These are phyloP conservation scores for Paulownia fortunei DNA, from an alignment of 257 asterid genomes.

Conservation along the genomic window DNA sequence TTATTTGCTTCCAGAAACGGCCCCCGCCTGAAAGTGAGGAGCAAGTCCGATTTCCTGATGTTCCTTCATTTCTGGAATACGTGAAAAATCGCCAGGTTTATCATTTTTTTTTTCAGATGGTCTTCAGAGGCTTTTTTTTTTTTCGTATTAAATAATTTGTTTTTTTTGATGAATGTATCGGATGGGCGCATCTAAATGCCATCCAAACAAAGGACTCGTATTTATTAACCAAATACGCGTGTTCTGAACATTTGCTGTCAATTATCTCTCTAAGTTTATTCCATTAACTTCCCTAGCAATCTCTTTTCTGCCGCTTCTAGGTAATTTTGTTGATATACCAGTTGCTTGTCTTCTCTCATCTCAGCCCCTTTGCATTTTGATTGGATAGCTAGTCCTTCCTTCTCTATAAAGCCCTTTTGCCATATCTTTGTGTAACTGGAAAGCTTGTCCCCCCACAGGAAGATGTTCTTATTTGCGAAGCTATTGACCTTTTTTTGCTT, in stretches of 20 bases:
- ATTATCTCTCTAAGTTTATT: conserved; percentile 4
- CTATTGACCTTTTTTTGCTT: background rate
- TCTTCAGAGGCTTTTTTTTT: background rate
- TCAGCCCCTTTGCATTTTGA: background rate
- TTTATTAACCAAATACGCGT: conserved; percentile 1
- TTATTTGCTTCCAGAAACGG: conserved; percentile 90
- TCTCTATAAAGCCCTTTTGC: conserved; percentile 9
- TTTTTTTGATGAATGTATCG: background rate
- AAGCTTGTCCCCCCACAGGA: background rate
- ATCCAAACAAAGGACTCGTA: background rate
- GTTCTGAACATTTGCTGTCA: background rate
- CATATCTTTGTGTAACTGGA: background rate
- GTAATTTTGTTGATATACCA: background rate
- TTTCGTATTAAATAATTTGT: background rate
- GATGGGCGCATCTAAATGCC: conserved; percentile 1
- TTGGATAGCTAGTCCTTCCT: background rate
- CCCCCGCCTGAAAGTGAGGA: conserved; percentile 66
- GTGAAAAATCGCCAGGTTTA: conserved; percentile 95
- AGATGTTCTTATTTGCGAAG: conserved; percentile 2
- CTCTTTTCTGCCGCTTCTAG: conserved; percentile 1
- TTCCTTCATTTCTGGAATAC: conserved; percentile 87
- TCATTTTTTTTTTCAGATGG: conserved; percentile 8
- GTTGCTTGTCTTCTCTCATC: conserved; percentile 11
- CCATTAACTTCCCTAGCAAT: background rate
- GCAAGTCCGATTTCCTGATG: conserved; percentile 74